Evolutionary conservation across 495 filamentous ascomycete genomes (phyloP), one percentile per base, ranked within the genome.

Genomic region (Aspergillus coremiiformis): DNA sequence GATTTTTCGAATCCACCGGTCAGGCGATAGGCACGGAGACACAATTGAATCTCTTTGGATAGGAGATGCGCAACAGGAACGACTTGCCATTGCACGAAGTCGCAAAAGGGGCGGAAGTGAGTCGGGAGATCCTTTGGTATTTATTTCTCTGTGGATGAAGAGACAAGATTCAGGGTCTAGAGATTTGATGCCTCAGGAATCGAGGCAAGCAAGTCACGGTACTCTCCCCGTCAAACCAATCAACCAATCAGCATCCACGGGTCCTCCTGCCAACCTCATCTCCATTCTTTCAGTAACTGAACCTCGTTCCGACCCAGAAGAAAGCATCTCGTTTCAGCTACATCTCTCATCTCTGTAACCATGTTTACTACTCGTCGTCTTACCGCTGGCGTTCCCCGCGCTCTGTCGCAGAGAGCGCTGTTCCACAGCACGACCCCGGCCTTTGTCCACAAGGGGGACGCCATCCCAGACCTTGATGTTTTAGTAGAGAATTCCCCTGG

Each of bases 401-500:
- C 59, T 42, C 48, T 62, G 32, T 53, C 64, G 37, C 69, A 70
- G 56, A 60, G 60, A 11, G 71, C 71, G 7, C 64, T 67, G 43
- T 77, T 77, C 67, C 71, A 84, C 69, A 72, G 61, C 51, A 78
- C 81, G 39, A 74, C 79, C 3, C 71, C 72, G 19, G 79, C 81
- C 24, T 69, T 77, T 29, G 76, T 76, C 17, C 73, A 73, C 33
- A 81, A 83, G 43, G 78, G 86, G 52, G 84, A 85, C 59, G 67
- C 80, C 39, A 70, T 85, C 23, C 85, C 84, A 15, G 78, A 85
- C 59, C 69, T 80, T 5, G 81, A 86, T 15, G 68, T 74, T 10
- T 66, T 87, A 11, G 74, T 78, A 45, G 77, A 80, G 63, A 67
- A 68, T 64, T 78, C 73, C 19, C 82, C 82, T 19, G 90, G 87